Evolutionary conservation across 768 basidiomycete genomes (phyloP).

Genomic region (Rubroboletus pulcherrimus): DNA sequence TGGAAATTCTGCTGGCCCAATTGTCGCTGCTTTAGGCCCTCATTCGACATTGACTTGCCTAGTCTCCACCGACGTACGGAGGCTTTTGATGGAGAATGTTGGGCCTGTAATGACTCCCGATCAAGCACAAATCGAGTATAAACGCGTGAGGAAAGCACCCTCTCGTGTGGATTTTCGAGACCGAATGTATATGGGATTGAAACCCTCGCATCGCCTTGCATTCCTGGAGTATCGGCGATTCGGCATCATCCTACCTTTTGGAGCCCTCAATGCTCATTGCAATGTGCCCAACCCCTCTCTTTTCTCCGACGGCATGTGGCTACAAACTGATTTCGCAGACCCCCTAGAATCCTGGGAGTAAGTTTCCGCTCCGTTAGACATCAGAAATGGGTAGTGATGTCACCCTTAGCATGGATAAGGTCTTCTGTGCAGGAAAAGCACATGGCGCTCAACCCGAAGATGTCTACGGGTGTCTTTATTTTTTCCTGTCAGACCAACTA

Average conservation of each 20-base stretch:
- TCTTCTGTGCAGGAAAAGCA: conserved; percentile 36
- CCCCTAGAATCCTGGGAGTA: conserved; percentile 52
- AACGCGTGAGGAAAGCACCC: conserved; percentile 34
- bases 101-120: conserved; percentile 16
- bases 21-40: conserved; percentile 8
- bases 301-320: conserved; percentile 46
- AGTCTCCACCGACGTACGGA: conserved; percentile 2
- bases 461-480: conserved; percentile 50
- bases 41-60: conserved; percentile 17
- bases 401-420: conserved; percentile 35
- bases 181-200: conserved; percentile 36
- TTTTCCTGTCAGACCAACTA: conserved; percentile 41
- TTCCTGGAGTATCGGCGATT: conserved; percentile 36
- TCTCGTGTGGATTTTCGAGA: conserved; percentile 41
- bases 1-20: not conserved
- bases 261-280: conserved; percentile 39
- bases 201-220: conserved; percentile 44
- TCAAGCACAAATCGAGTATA: conserved; percentile 31
- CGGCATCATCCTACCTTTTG: conserved; percentile 49
- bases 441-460: conserved; percentile 41
- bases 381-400: not conserved
- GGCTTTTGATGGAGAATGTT: conserved; percentile 15
- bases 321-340: conserved; percentile 37
- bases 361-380: conserved; percentile 9
- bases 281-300: conserved; percentile 42